These are phyloP conservation scores for Chaetomiaceae sp. DNA, from an alignment of 2,329 filamentous ascomycete genomes.

Conservation along the genomic window DNA sequence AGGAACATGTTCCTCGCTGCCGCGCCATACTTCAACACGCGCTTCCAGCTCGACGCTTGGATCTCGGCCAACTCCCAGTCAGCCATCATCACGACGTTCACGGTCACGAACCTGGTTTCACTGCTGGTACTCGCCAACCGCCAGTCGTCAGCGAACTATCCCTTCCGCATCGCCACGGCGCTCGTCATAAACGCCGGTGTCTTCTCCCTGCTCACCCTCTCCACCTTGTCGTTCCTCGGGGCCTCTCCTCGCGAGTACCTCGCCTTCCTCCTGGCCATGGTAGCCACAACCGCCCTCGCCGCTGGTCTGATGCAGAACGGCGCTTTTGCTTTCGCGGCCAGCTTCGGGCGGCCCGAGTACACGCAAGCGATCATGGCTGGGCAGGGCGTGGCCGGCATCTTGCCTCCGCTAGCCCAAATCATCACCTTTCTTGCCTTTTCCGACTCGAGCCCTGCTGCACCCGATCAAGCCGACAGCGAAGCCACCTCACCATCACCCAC, in stretches of 20 bases:
- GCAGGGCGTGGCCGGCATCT: conserved; percentile 83
- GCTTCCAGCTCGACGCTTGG: conserved; percentile 65
- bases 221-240: conserved; percentile 62
- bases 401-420: conserved; percentile 84
- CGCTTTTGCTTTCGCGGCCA: conserved; percentile 82
- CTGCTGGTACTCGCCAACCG: conserved; percentile 73
- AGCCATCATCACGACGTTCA: conserved; percentile 80
- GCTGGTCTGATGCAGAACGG: conserved; percentile 90
- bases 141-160: conserved; percentile 79
- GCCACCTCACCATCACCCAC: conserved; percentile 10
- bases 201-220: conserved; percentile 73
- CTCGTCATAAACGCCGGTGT: conserved; percentile 70
- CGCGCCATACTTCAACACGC: conserved; percentile 82
- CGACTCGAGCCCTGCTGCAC: conserved; percentile 4
- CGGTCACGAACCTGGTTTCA: conserved; percentile 69
- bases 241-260: conserved; percentile 65
- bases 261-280: conserved; percentile 73
- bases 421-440: conserved; percentile 67
- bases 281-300: conserved; percentile 70
- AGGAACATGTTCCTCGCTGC: conserved; percentile 99
- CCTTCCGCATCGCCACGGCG: conserved; percentile 72
- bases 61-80: conserved; percentile 82
- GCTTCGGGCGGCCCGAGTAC: conserved; percentile 81
- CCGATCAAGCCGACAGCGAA: not conserved
- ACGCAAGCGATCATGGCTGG: conserved; percentile 96